These are phyloP conservation scores for Cystobasidiaceae sp. DNA, from an alignment of 1,284 basidiomycete genomes.

Conservation along the genomic window DNA sequence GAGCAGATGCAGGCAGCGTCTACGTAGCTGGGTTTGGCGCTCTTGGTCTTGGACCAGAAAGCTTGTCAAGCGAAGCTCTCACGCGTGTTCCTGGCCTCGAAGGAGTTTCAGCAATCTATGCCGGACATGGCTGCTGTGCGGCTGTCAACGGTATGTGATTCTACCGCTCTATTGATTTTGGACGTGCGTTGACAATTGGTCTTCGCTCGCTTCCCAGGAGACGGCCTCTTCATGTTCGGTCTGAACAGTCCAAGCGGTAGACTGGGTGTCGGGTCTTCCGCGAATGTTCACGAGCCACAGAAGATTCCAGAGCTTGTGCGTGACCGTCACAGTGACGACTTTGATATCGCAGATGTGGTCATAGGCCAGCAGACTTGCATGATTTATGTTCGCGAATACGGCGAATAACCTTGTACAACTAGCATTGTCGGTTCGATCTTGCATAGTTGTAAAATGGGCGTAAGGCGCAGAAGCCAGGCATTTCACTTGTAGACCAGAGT, in stretches of 20 bases:
- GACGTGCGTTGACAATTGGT: too few relatives aligned
- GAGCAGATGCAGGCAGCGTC: conserved; percentile 6
- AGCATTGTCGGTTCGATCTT: too few relatives aligned
- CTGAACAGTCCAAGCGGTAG: conserved; percentile 12
- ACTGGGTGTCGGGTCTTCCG: background rate
- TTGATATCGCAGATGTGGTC: background rate
- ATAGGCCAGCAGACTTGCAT: conserved; percentile 4
- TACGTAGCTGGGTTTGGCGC: conserved; percentile 27
- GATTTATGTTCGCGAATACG: background rate
- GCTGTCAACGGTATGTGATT: conserved; percentile 13
- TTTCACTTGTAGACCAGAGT: background rate
- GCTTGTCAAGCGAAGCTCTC: background rate
- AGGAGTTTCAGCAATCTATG: background rate
- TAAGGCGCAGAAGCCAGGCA: background rate
- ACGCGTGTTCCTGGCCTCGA: background rate
- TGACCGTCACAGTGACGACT: background rate
- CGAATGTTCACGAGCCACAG: background rate
- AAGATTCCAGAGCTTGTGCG: background rate
- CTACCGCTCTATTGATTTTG: too few relatives aligned
- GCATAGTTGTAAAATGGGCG: background rate
- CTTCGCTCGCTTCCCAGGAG: too few relatives aligned
- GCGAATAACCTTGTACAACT: too few relatives aligned
- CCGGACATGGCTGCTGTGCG: conserved; percentile 4
- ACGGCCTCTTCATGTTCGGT: conserved; percentile 9
- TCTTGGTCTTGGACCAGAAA: conserved; percentile 4